Base-by-base conservation (phyloP, 2,329 filamentous ascomycete species). In the Cercospora berteroae region DNA sequence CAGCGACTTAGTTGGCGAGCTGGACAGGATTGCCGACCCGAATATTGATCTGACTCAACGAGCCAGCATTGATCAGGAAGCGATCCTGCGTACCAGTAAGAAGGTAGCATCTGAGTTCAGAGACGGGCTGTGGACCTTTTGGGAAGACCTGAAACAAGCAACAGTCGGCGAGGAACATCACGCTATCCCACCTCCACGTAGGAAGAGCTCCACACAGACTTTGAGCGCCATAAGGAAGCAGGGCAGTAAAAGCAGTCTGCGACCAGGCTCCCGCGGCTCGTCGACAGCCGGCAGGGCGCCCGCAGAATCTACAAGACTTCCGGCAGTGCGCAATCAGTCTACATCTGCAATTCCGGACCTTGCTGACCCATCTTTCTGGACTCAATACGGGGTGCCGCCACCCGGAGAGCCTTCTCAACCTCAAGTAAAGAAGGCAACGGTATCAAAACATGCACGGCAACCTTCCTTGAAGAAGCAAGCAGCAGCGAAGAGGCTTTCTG, bases 71-170 rank as follows among this genome's bases (percentile, higher is more conserved):
- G 81, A 83, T 29, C 80, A 82, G 16, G 85, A 87, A 55, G 78
- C 81, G n/a, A 76, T 88, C 48, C 77, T 88, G 67, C 82, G 79
- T 74, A 87, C 81, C 64, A 82, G 83, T 67, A 93, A 93, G 77
- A 92, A 95, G 78, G 89, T 97, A 79, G 91, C 94, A 16, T 90
- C 92, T 67, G 95, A 97, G 79, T 89, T 99, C 79, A 92, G 90
- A 77, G 88, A 95, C 61, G 94, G 95, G 1, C 82, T 99, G 59
- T 94, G 91, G 88, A 97, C 92, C 1, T 99, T 99, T 79, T 88
- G 97, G 67, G 95, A 98, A 78, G 95, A 99, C 77, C 88, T 99
- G 58, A 87, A 94, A 72, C 95, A 98, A 80, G 96, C 94, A 13
- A 97, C 95, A 0, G 93, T 99, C 6, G 95, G 95, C 25, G 95